Percentiles rank a stretch among this genome's conserved stretches.
Conservation (phyloP, 805 yeast species). For the Scheffersomyces ergatensis region DNA sequence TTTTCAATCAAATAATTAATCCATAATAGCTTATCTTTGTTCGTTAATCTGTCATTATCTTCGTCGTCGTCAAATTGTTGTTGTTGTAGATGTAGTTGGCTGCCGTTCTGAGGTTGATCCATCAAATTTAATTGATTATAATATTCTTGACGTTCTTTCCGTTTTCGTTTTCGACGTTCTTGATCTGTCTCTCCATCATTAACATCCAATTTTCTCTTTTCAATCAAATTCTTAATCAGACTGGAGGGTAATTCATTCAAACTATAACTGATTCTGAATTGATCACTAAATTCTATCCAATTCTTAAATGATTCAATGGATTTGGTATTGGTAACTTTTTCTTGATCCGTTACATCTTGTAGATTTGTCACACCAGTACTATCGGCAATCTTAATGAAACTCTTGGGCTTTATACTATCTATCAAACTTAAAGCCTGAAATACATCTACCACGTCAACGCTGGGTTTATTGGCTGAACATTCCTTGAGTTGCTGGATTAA, state of each 20-base stretch:
- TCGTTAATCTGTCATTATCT: slow-evolving; percentile 14
- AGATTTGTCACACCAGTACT: background rate
- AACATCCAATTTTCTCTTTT: slow-evolving; percentile 36
- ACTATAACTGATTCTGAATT: slow-evolving; percentile 16
- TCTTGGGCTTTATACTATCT: background rate
- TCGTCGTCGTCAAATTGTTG: slow-evolving; percentile 12
- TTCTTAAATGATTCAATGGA: slow-evolving; percentile 34
- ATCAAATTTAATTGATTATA: slow-evolving; percentile 35
- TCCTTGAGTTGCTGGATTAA: slow-evolving; percentile 30
- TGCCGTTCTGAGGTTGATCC: slow-evolving; percentile 13
- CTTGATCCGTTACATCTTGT: background rate
- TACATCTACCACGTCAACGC: background rate
- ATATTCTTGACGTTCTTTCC: slow-evolving; percentile 38
- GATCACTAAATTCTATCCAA: slow-evolving; percentile 33
- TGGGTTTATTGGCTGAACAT: background rate
- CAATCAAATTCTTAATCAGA: slow-evolving; percentile 31
- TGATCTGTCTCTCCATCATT: slow-evolving; percentile 32
- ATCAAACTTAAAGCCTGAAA: background rate
- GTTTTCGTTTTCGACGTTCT: slow-evolving; percentile 29
- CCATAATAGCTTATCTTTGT: slow-evolving; percentile 31
- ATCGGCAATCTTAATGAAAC: background rate
- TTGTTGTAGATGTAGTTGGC: slow-evolving; percentile 16
- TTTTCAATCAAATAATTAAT: slow-evolving; percentile 36
- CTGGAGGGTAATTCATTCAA: slow-evolving; percentile 29
- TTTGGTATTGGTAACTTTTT: slow-evolving; percentile 23